A percentile compares a stretch with the other conserved stretches of the same genome.
Conservation (phyloP, 495 filamentous ascomycete genomes). For the Aspergillus ostianus region DNA sequence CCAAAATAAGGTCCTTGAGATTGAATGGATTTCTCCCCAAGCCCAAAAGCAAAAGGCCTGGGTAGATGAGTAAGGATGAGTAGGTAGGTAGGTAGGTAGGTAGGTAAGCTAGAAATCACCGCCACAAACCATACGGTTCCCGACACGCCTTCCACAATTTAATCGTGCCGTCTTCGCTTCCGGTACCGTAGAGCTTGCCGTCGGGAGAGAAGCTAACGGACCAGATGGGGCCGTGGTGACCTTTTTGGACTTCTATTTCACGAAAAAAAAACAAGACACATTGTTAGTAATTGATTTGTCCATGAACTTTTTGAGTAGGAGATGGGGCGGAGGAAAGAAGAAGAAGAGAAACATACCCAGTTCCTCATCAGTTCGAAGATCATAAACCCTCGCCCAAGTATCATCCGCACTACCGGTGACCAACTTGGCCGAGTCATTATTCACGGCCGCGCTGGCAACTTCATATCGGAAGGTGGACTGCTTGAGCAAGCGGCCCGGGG, state of each 20-base stretch:
- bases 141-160: constrained; percentile 82
- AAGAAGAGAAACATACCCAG: constrained; percentile 50
- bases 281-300: too few species aligned
- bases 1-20: too few species aligned
- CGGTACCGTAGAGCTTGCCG: constrained; percentile 92
- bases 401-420: constrained; percentile 83
- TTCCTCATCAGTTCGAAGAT: constrained; percentile 77
- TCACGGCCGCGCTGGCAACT: constrained; percentile 84
- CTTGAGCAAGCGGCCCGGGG: constrained; percentile 71
- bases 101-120: constrained; percentile 10
- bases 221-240: constrained; percentile 97
- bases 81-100: not conserved
- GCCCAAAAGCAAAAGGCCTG: too few species aligned
- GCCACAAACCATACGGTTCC: constrained; percentile 69
- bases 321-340: too few species aligned
- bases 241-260: constrained; percentile 78
- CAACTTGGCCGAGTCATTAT: constrained; percentile 74
- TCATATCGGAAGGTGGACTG: constrained; percentile 72
- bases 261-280: too few species aligned
- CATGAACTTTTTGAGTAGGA: too few species aligned
- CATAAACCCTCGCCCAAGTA: constrained; percentile 92
- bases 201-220: constrained; percentile 91
- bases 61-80: too few species aligned
- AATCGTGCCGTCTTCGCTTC: constrained; percentile 95
- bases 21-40: too few species aligned